Evolutionary conservation across 106 monocot genomes (phyloP).

Genomic region (Chionographis japonica): DNA sequence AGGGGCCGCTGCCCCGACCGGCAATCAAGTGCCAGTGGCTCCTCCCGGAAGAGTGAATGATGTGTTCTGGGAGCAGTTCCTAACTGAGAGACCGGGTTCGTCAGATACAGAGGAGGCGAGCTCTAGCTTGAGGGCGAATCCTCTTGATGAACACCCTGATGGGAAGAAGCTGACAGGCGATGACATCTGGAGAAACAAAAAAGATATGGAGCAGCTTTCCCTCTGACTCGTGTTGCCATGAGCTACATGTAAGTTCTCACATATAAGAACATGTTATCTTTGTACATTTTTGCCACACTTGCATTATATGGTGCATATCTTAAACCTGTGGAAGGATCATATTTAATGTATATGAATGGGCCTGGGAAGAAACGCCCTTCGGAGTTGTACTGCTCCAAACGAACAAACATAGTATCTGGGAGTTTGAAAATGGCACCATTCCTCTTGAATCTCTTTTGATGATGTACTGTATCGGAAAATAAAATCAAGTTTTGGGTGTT

Average conservation of each 20-base stretch:
- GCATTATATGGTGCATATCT: background rate
- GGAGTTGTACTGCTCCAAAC: too few species aligned
- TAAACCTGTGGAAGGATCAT: too few species aligned
- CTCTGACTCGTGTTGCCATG: constrained; percentile 21
- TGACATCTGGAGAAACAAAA: constrained; percentile 10
- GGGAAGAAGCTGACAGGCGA: constrained; percentile 18
- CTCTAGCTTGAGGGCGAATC: constrained; percentile 40
- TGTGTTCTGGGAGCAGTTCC: constrained; percentile 96
- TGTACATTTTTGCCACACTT: background rate
- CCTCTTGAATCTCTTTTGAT: too few species aligned
- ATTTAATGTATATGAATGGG: too few species aligned
- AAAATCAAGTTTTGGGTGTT: too few species aligned
- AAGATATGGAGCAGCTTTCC: constrained; percentile 34
- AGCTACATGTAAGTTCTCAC: background rate
- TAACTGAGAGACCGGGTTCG: constrained; percentile 85
- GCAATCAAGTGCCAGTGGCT: constrained; percentile 30
- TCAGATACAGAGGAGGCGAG: constrained; percentile 74
- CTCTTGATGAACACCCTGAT: constrained; percentile 25
- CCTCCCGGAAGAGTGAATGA: constrained; percentile 64
- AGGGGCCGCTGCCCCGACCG: constrained; percentile 8
- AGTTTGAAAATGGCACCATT: too few species aligned
- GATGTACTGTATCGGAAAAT: too few species aligned
- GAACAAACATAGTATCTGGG: too few species aligned
- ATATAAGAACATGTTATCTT: background rate
- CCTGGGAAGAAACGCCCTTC: too few species aligned